A percentile compares a stretch with the other conserved stretches of the same genome.
These are phyloP conservation scores for Colletotrichum sojae DNA, from an alignment of 2,329 filamentous ascomycete genomes.

Conservation along the genomic window DNA sequence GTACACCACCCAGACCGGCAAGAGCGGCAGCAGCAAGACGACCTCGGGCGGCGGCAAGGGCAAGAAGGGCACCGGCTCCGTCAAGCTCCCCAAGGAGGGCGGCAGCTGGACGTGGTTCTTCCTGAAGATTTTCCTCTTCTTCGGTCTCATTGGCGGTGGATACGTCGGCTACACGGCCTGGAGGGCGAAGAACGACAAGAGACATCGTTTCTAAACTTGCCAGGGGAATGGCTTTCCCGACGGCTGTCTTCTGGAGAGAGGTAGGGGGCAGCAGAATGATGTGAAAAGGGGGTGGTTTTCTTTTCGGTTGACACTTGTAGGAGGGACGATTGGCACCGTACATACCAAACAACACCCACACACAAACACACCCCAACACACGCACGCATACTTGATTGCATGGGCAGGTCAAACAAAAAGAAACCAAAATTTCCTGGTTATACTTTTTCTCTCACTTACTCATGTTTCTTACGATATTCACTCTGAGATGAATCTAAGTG, in stretches of 20 bases:
- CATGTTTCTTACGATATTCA: conserved; percentile 34
- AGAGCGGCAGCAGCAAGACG: conserved; percentile 51
- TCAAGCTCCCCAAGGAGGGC: conserved; percentile 59
- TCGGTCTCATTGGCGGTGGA: conserved; percentile 76
- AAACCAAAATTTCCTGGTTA: conserved; percentile 18
- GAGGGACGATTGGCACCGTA: conserved; percentile 20
- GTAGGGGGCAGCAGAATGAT: conserved; percentile 2
- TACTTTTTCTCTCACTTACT: conserved; percentile 11
- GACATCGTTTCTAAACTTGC: conserved; percentile 66
- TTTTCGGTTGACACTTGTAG: conserved; percentile 6
- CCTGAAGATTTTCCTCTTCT: conserved; percentile 85
- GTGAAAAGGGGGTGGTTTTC: conserved; percentile 3
- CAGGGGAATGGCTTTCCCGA: not conserved
- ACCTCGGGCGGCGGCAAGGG: conserved; percentile 43
- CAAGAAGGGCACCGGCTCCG: conserved; percentile 48
- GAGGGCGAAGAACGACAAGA: conserved; percentile 74
- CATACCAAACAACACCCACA: conserved; percentile 33
- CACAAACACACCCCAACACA: not conserved
- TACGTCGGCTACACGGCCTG: conserved; percentile 92
- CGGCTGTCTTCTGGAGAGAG: conserved; percentile 3
- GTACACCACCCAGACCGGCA: conserved; percentile 71
- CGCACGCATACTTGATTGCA: conserved; percentile 12
- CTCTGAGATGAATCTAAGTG: conserved; percentile 39
- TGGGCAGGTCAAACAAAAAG: conserved; percentile 22
- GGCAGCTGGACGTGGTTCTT: conserved; percentile 76